A percentile compares a stretch with the other conserved stretches of the same genome.
These are phyloP conservation scores for Penicillium angulare DNA, from an alignment of 495 filamentous ascomycete species.

Conservation along the genomic window DNA sequence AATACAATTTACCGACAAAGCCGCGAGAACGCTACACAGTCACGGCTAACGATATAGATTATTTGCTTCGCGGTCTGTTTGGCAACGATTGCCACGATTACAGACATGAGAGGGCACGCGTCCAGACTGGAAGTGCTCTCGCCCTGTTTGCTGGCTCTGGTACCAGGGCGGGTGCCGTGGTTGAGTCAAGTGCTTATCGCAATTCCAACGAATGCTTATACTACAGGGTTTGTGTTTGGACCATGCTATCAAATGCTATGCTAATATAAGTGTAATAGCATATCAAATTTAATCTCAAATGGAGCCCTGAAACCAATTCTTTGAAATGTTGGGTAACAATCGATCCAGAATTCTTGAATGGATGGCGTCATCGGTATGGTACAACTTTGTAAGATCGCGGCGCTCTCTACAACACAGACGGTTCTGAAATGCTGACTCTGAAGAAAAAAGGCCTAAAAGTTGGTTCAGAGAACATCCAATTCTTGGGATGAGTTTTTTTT, in stretches of 20 bases:
- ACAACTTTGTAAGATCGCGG: conserved; percentile 12
- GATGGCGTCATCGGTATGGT: conserved; percentile 12
- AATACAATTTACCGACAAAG: conserved; percentile 19
- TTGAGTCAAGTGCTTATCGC: conserved; percentile 22
- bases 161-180: conserved; percentile 16
- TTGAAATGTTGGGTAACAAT: conserved; percentile 23
- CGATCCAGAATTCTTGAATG: conserved; percentile 23
- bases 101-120: conserved; percentile 15
- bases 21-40: conserved; percentile 14
- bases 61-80: conserved; percentile 19
- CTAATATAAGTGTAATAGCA: too few relatives aligned
- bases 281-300: conserved; percentile 20
- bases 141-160: conserved; percentile 18
- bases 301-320: not conserved
- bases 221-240: conserved; percentile 17
- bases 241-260: conserved; percentile 1
- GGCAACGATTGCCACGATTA: conserved; percentile 19
- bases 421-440: not conserved
- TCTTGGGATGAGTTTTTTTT: conserved; percentile 21
- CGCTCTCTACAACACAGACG: not conserved
- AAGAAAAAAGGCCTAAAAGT: conserved; percentile 13
- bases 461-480: conserved; percentile 19
- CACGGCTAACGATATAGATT: conserved; percentile 17
- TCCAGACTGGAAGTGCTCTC: conserved; percentile 20
- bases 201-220: conserved; percentile 22